These are phyloP conservation scores for Aspergillus latus DNA, from an alignment of 2,329 filamentous ascomycete genomes.

Conservation along the genomic window DNA sequence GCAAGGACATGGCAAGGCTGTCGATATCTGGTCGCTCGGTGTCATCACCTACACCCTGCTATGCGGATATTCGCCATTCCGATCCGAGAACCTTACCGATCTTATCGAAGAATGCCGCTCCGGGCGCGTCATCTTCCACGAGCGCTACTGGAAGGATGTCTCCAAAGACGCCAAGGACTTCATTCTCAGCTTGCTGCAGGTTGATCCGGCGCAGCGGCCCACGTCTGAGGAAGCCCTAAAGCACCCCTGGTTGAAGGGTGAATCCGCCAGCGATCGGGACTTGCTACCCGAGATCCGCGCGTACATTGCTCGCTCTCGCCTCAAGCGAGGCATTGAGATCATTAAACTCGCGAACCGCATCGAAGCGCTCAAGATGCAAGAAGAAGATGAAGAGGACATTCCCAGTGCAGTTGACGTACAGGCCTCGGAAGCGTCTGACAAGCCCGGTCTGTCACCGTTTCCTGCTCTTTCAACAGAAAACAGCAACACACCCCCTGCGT, in stretches of 20 bases:
- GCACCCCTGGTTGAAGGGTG: constrained; percentile 86
- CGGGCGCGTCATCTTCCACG: constrained; percentile 86
- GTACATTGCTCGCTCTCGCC: constrained; percentile 85
- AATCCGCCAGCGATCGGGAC: constrained; percentile 93
- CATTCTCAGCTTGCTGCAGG: constrained; percentile 76
- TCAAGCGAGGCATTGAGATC: constrained; percentile 90
- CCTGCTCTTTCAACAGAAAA: constrained; percentile 25
- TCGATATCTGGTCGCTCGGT: constrained; percentile 99
- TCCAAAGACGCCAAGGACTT: constrained; percentile 95
- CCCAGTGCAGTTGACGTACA: constrained; percentile 59
- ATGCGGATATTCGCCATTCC: constrained; percentile 97
- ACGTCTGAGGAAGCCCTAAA: constrained; percentile 77
- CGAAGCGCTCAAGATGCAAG: constrained; percentile 88
- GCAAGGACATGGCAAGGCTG: constrained; percentile 93
- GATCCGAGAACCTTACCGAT: constrained; percentile 88
- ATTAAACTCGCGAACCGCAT: constrained; percentile 96
- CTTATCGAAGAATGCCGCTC: constrained; percentile 91
- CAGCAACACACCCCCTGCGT: constrained; percentile 13
- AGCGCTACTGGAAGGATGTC: constrained; percentile 97
- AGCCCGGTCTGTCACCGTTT: constrained; percentile 26
- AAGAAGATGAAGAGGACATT: constrained; percentile 77
- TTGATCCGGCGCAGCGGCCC: constrained; percentile 72
- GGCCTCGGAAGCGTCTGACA: constrained; percentile 41
- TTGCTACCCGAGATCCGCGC: constrained; percentile 94
- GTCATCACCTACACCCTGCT: constrained; percentile 98